Base-by-base conservation (phyloP, 306 rosid species). In the Cicer cuneatum region DNA sequence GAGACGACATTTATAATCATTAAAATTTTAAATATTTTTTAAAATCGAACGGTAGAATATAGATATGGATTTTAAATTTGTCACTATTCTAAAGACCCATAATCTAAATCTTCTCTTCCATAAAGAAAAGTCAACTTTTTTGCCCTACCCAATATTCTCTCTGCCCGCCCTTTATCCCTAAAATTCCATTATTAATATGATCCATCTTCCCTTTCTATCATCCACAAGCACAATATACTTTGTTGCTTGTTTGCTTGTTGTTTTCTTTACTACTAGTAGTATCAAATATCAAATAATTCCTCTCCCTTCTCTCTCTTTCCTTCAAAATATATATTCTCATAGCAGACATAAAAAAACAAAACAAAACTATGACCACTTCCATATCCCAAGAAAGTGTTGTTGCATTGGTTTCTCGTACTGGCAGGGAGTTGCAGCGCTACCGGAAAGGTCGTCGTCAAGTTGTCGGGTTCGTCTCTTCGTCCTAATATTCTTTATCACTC, bases 361-460 rank as follows among this genome's bases (percentile, higher is more conserved):
- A 62, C 35, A 10, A 39, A 59, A 29, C 78, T 60, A 90, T 88
- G 91, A 86, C 78, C 14, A 75, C 89, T 59, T 47, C 82, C 74
- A 79, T 86, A 19, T 78, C 97, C 38, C 83, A 86, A 85, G 87
- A 89, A 56, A 83, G 78, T 67, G 77, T 82, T 71, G 91, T 87
- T 13, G 78, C 90, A 68, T 83, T 90, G 92, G 94, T 89, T 24
- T 81, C 96, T 87, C 98, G 96, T 45, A 88, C 98, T 0, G 98
- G 98, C 11, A 81, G 98, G 29, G 87, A 92, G 35, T 84, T 92
- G 73, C 96, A 92, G 74, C 89, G 96, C 10, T 90, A 90, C 82
- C 67, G 60, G 54, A 88, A 79, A 49, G 96, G 98, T 42, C 92
- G 90, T 64, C 98, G 98, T 54, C 98, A 85, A 88, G 94, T 90